phyloP scores from a whole-genome alignment of 257 asterid genomes.

The Eustoma russellianum region DNA sequence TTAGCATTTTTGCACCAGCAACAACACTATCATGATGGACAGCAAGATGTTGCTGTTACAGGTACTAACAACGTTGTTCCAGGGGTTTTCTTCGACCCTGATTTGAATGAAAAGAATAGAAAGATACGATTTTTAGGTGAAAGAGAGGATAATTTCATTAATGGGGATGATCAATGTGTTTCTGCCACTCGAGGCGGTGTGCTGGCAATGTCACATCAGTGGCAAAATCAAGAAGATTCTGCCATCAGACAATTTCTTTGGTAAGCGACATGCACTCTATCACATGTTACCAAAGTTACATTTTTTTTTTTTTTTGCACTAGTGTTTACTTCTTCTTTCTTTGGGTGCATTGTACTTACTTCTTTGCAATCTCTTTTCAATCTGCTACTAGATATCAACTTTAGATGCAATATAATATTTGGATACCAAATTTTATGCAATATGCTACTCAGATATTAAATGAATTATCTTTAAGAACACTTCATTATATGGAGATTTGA shows the following conservation, averaged over 20 bases:
- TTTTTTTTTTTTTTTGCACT: neutral
- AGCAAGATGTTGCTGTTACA: neutral
- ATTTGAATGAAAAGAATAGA: conserved; percentile 17
- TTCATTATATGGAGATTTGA: no score
- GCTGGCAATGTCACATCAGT: conserved; percentile 31
- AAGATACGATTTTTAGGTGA: conserved; percentile 3
- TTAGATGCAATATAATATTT: no score
- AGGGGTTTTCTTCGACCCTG: conserved; percentile 33
- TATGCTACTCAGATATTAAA: no score
- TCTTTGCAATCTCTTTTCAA: no score
- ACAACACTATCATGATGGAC: conserved; percentile 9
- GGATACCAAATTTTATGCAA: no score
- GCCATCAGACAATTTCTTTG: conserved; percentile 35
- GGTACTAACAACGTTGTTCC: neutral
- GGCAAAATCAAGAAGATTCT: conserved; percentile 55
- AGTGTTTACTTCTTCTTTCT: neutral
- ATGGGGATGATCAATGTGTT: conserved; percentile 34
- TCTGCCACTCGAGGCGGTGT: conserved; percentile 32
- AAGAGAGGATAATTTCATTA: conserved; percentile 23
- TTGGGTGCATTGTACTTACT: neutral
- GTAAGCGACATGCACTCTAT: conserved; percentile 25
- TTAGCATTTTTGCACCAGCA: conserved; percentile 16
- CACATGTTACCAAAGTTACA: conserved; percentile 2
- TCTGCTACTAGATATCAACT: no score
- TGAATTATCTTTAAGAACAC: no score